Base-by-base conservation (phyloP, 768 basidiomycete species). In the Hygrophoropsis aurantiaca region DNA sequence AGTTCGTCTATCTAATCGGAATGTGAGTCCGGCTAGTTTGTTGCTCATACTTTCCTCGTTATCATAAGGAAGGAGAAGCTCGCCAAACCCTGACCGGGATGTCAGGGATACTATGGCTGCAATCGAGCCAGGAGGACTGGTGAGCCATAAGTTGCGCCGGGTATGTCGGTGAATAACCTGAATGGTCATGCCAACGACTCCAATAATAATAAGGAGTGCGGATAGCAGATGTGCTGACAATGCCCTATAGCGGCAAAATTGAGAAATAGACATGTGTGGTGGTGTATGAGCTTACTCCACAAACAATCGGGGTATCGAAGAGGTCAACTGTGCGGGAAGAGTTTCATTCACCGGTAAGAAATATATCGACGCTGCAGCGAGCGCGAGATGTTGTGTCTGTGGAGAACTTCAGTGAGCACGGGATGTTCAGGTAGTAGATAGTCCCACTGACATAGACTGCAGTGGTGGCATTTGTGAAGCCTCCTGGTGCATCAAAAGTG, bases 51-150 rank as follows among this genome's bases (percentile, higher is more conserved):
- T 65, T 21, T 46, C 36, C 33, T 72, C 66, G 46, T 78, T 63
- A 60, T 86, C 82, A 49, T 79, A 82, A 1, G 84, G 83, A 10
- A 74, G 55, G n/a, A 86, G 63, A 11, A 82, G 69, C 33, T 81
- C 74, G 18, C 81, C 83, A 46, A 82, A 83, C 11, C 82, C 82
- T 34, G 82, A 84, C 8, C 72, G 78, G 0, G 79, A 67, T 2
- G 84, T 82, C 45, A 84, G 68, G 3, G 83, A 74, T 8, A 79
- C 66, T 25, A 78, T 68, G 9, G 75, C 62, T 5, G 80, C 85
- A 46, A 87, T 81, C 39, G 74, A 79, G 15, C 84, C 83, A 0
- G 84, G 84, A 11, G 73, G 73, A 20, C 75, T 68, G 1, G 80
- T 70, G 9, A 87, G 64, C 57, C 72, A 73, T 9, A 87, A 58